phyloP scores from a whole-genome alignment of 1,139 yeast species.

The Hansenula lynferdii region DNA sequence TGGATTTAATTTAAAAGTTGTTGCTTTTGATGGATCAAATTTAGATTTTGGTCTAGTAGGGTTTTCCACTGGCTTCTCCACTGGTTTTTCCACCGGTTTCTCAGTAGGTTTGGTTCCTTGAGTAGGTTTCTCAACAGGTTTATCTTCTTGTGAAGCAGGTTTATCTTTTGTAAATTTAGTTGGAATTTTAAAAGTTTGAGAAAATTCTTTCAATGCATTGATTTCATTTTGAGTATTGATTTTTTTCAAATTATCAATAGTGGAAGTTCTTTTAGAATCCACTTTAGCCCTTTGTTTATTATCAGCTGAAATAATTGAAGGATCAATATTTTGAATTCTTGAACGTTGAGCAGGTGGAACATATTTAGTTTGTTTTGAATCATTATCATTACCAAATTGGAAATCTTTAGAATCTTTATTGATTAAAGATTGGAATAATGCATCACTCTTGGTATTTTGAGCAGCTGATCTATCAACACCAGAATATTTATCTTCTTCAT shows the following conservation, averaged over 20 bases:
- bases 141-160: constrained; percentile 10
- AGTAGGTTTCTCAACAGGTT: constrained; percentile 9
- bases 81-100: no score
- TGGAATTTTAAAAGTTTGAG: constrained; percentile 78
- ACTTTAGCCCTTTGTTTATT: constrained; percentile 2
- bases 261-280: no score
- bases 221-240: constrained; percentile 62
- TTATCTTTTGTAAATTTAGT: constrained; percentile 48
- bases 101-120: constrained; percentile 6
- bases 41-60: no score
- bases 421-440: constrained; percentile 57
- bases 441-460: constrained; percentile 49
- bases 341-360: constrained; percentile 66
- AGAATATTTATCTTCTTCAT: constrained; percentile 94
- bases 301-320: constrained; percentile 64
- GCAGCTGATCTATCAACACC: constrained; percentile 56
- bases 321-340: constrained; percentile 64
- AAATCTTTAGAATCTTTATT: constrained; percentile 23
- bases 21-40: constrained; percentile 40
- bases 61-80: no score
- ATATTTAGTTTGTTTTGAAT: constrained; percentile 34
- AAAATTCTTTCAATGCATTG: constrained; percentile 76
- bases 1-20: constrained; percentile 66
- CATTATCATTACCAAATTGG: constrained; percentile 6
- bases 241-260: constrained; percentile 35